A percentile compares a stretch with the other conserved stretches of the same genome.
Evolutionary conservation across 163 green algal genomes (phyloP).

Genomic region (Chlamydomonas reinhardtii): DNA sequence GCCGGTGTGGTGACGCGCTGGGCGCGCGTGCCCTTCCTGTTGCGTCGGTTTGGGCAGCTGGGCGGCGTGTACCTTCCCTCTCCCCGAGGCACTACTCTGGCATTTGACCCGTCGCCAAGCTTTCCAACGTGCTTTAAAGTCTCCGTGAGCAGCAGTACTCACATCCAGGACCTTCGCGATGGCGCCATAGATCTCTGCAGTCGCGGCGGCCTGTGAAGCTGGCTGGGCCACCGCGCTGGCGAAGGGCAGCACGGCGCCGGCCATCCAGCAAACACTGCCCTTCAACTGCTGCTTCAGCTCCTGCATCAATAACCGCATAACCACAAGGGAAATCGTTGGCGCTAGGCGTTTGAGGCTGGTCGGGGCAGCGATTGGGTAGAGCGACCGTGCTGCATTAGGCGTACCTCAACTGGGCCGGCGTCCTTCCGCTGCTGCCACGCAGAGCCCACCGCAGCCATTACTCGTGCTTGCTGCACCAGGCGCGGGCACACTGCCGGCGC

Average conservation of each 20-base stretch:
- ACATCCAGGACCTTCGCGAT: constrained; percentile 67
- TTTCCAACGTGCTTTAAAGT: too few relatives aligned
- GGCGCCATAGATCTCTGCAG: constrained; percentile 63
- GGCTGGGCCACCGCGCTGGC: constrained; percentile 3
- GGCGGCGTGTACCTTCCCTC: too few relatives aligned
- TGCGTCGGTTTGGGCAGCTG: too few relatives aligned
- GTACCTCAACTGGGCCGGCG: neutral
- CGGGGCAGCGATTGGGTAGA: too few relatives aligned
- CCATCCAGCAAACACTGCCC: constrained; percentile 15
- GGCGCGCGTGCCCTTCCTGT: too few relatives aligned
- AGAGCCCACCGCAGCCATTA: constrained; percentile 4
- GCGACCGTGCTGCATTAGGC: too few relatives aligned
- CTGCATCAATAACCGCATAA: neutral
- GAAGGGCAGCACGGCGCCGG: constrained; percentile 24
- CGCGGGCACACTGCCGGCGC: neutral
- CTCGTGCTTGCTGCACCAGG: constrained; percentile 8
- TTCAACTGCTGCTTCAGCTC: constrained; percentile 21
- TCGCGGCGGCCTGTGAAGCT: constrained; percentile 26
- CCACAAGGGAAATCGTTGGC: too few relatives aligned
- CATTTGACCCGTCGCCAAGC: too few relatives aligned
- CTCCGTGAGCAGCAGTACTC: constrained; percentile 24
- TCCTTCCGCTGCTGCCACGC: neutral
- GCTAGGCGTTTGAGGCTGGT: too few relatives aligned
- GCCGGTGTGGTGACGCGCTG: too few relatives aligned
- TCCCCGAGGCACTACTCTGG: too few relatives aligned